Base-by-base conservation (phyloP, 192 early-diverging fungal species). In the Allomyces javanicus region DNA sequence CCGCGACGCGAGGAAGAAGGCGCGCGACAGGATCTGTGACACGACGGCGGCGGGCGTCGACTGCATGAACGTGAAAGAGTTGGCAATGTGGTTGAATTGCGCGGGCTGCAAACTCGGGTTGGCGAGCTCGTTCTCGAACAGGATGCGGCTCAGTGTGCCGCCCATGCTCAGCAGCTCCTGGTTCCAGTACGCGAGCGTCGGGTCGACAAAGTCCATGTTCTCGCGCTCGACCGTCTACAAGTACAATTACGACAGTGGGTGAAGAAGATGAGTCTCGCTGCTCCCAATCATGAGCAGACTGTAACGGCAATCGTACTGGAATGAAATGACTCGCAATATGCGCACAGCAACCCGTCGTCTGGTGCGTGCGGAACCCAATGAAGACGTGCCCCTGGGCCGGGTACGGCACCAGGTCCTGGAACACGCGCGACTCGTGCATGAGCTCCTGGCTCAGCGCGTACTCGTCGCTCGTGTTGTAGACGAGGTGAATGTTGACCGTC, bases 301-400 rank as follows among this genome's bases (percentile, higher is more conserved):
- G 33, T 7, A 40, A 40, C 33, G 7, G 7, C 33, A 40, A 40
- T 40, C 33, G 33, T 40, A 40, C 33, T 7, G 33, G 92, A 67
- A 94, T 94, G 25, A 94, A 78, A 45, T 89, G 82, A 11, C 83
- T 88, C 11, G 87, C 86, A 40, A 93, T 70, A 64, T 91, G 90
- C 25, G 82, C 80, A 24, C 78, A 79, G 69, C 83, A 88, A 22
- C 92, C 91, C 1, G 91, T 93, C 0, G 92, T 95, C 69, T 95
- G 92, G 64, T 89, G 85, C 4, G 92, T 95, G 0, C 89, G 89
- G 66, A 93, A 89, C 0, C 92, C 91, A 62, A 95, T 95, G 68
- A 91, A 92, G 12, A 93, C 80, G 17, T 82, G 76, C 9, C 92
- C 92, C 71, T 95, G 92, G 26, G 87, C 76, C 24, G 79, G 80